These are phyloP conservation scores for Neurospora discreta DNA, from an alignment of 495 filamentous ascomycete species.

Conservation along the genomic window DNA sequence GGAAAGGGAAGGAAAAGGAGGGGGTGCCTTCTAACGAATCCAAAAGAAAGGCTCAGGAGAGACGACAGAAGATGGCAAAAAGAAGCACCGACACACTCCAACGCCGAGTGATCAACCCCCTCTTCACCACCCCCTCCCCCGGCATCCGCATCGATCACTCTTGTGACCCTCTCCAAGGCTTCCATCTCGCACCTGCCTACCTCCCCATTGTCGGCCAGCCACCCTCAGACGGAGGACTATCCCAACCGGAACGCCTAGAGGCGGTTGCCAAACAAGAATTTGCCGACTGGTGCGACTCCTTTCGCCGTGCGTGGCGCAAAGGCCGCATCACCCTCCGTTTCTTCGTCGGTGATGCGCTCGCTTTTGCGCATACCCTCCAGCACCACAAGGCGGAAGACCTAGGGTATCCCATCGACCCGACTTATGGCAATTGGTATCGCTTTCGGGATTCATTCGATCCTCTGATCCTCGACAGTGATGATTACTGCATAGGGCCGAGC, in stretches of 20 bases:
- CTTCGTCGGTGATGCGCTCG: slow-evolving; percentile 12
- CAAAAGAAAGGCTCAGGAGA: neutral
- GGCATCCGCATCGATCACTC: slow-evolving; percentile 9
- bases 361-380: slow-evolving; percentile 14
- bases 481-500: neutral
- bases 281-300: slow-evolving; percentile 13
- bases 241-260: neutral
- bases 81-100: neutral
- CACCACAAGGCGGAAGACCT: neutral
- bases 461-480: slow-evolving; percentile 6
- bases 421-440: neutral
- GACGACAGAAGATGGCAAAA: neutral
- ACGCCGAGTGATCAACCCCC: slow-evolving; percentile 6
- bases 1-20: neutral
- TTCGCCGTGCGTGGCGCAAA: neutral
- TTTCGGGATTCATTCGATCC: slow-evolving; percentile 1
- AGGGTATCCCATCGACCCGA: neutral
- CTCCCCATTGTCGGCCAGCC: slow-evolving; percentile 2
- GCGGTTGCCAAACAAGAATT: slow-evolving; percentile 13
- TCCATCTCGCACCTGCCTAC: slow-evolving; percentile 16
- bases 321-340: slow-evolving; percentile 12
- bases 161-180: slow-evolving; percentile 16
- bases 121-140: slow-evolving; percentile 4
- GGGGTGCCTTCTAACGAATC: neutral
- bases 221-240: neutral